These are phyloP conservation scores for Umbelopsis ramanniana DNA, from an alignment of 192 early-diverging fungal genomes.

Conservation along the genomic window DNA sequence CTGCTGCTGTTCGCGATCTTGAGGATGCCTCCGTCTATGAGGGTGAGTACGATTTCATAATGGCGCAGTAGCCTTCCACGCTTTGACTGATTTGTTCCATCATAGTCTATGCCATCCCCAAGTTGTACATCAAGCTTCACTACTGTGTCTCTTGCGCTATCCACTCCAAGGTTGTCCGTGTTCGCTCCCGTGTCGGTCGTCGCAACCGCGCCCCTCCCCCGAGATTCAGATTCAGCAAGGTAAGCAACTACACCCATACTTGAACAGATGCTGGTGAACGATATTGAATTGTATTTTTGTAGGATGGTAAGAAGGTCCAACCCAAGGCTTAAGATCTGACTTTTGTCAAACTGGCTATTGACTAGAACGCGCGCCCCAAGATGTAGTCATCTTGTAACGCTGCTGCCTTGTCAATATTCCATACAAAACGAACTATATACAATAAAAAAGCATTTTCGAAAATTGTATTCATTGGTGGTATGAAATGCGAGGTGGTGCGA, in stretches of 20 bases:
- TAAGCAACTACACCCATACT: slow-evolving; percentile 27
- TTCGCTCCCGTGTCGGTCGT: slow-evolving; percentile 86
- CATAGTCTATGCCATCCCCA: slow-evolving; percentile 80
- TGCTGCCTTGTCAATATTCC: not conserved
- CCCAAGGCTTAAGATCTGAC: slow-evolving; percentile 11
- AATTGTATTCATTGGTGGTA: not conserved
- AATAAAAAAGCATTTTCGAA: slow-evolving; percentile 24
- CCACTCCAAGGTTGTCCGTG: slow-evolving; percentile 92
- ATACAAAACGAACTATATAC: slow-evolving; percentile 17
- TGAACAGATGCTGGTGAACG: not conserved
- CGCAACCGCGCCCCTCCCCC: slow-evolving; percentile 92
- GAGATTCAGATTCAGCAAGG: slow-evolving; percentile 86
- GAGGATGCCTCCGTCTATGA: slow-evolving; percentile 92
- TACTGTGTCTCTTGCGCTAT: slow-evolving; percentile 92
- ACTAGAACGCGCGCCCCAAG: not conserved
- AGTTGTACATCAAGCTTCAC: slow-evolving; percentile 90
- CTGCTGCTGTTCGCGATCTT: slow-evolving; percentile 94
- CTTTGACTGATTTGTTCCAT: not conserved
- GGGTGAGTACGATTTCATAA: slow-evolving; percentile 47
- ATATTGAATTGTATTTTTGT: not conserved
- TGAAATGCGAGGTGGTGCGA: too few species aligned
- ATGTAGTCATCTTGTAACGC: not conserved
- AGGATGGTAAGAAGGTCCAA: slow-evolving; percentile 24
- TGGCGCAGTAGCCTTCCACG: not conserved
- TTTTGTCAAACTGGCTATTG: not conserved